phyloP scores from a whole-genome alignment of 257 asterid genomes.

The Sherardia arvensis region DNA sequence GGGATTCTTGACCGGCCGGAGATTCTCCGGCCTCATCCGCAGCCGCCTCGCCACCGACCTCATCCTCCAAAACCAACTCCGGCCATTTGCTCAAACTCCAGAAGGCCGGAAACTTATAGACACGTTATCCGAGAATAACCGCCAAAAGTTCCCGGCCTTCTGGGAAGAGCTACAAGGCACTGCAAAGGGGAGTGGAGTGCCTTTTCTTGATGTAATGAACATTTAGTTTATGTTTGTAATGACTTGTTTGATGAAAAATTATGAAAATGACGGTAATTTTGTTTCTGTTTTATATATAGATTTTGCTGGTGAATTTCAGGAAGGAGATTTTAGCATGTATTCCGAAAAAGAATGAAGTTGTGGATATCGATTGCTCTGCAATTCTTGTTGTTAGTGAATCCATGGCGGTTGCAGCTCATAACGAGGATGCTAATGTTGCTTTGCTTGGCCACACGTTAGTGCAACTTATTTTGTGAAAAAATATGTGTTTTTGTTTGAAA shows the following conservation, averaged over 20 bases:
- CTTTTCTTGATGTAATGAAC: conserved; percentile 53
- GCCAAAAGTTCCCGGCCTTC: conserved; percentile 43
- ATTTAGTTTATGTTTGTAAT: neutral
- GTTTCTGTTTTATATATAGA: conserved; percentile 28
- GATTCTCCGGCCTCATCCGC: conserved; percentile 42
- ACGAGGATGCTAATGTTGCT: conserved; percentile 89
- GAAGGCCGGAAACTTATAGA: conserved; percentile 39
- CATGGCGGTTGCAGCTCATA: conserved; percentile 81
- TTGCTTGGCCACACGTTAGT: conserved; percentile 72
- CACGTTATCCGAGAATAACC: conserved; percentile 36
- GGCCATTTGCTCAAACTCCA: conserved; percentile 58
- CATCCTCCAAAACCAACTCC: conserved; percentile 60
- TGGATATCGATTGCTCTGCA: conserved; percentile 60
- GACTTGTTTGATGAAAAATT: neutral
- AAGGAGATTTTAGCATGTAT: conserved; percentile 73
- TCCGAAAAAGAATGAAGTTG: conserved; percentile 20
- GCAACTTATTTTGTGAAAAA: neutral
- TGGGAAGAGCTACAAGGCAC: conserved; percentile 84
- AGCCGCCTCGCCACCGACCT: conserved; percentile 59
- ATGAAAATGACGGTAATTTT: neutral
- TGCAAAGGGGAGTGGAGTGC: conserved; percentile 58
- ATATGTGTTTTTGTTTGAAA: too few relatives aligned
- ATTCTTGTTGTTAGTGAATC: conserved; percentile 63
- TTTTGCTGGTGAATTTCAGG: conserved; percentile 72
- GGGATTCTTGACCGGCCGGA: conserved; percentile 60